Evolutionary conservation across 2,329 filamentous ascomycete genomes (phyloP).

Genomic region (Graphiopsis chlorocephala): DNA sequence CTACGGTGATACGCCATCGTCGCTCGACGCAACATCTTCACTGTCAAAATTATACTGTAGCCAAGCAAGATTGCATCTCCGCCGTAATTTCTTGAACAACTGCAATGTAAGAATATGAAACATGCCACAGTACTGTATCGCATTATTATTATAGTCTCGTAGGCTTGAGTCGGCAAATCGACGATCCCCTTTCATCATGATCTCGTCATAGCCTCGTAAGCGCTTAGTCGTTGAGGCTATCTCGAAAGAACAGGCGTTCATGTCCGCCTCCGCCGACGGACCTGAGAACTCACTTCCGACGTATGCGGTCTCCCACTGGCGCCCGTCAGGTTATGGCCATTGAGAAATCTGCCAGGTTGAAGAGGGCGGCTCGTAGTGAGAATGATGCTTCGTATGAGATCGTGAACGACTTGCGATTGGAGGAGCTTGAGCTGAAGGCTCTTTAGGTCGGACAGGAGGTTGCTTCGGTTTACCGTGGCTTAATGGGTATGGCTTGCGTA

Average conservation of each 20-base stretch:
- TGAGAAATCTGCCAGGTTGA: neutral
- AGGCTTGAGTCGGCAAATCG: neutral
- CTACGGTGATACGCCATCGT: too few relatives aligned
- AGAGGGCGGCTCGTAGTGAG: neutral
- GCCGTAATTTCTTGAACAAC: neutral
- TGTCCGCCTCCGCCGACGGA: slow-evolving; percentile 4
- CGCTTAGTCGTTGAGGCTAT: neutral
- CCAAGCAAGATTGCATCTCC: neutral
- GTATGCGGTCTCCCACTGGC: slow-evolving; percentile 4
- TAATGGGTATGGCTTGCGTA: too few relatives aligned
- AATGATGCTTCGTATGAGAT: neutral
- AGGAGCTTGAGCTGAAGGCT: neutral
- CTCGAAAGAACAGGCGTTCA: neutral
- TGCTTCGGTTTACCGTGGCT: neutral
- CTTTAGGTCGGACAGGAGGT: neutral
- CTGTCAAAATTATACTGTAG: too few relatives aligned
- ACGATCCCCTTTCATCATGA: neutral
- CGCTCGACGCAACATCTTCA: too few relatives aligned
- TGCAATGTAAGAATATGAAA: neutral
- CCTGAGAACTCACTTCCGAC: neutral
- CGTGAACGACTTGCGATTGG: neutral
- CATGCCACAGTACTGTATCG: too few relatives aligned
- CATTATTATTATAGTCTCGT: neutral
- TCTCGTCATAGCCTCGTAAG: neutral
- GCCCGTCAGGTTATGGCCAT: neutral